phyloP scores from a whole-genome alignment of 106 monocot species.

The Allium fistulosum region DNA sequence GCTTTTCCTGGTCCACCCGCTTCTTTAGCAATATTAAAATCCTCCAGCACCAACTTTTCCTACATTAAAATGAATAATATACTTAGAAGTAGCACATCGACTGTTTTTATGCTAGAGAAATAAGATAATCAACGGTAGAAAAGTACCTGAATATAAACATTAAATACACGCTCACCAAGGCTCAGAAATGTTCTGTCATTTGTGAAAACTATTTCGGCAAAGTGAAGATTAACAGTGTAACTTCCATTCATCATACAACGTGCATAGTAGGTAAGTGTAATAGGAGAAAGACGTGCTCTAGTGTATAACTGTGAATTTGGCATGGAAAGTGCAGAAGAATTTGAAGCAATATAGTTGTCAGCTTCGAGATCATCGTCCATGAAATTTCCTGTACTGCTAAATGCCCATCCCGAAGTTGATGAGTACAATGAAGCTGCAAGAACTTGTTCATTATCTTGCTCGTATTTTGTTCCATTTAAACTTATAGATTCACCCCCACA shows the following conservation, averaged over 20 bases:
- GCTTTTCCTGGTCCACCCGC: constrained; percentile 49
- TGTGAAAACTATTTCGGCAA: constrained; percentile 52
- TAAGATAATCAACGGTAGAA: no score
- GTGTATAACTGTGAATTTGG: constrained; percentile 15
- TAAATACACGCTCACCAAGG: constrained; percentile 58
- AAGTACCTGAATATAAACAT: constrained; percentile 73
- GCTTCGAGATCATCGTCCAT: constrained; percentile 46
- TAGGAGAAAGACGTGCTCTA: constrained; percentile 23
- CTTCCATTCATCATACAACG: constrained; percentile 22
- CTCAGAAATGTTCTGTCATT: constrained; percentile 41
- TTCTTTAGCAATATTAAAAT: constrained; percentile 58
- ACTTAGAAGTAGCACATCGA: no score
- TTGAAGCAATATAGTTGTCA: constrained; percentile 63
- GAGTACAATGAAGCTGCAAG: constrained; percentile 60
- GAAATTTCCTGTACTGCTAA: constrained; percentile 81
- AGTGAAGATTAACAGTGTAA: constrained; percentile 33
- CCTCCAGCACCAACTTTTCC: constrained; percentile 55
- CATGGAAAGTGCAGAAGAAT: constrained; percentile 30
- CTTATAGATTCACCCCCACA: constrained; percentile 48
- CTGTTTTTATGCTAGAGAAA: no score
- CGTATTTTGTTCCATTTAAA: constrained; percentile 43
- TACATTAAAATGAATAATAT: constrained; percentile 15
- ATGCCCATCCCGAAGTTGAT: constrained; percentile 51
- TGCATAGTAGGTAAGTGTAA: constrained; percentile 27
- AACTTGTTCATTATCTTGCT: constrained; percentile 38